Evolutionary conservation across 495 filamentous ascomycete genomes (phyloP), one percentile per base, ranked within the genome.

Genomic region (Podospora tetraspora): DNA sequence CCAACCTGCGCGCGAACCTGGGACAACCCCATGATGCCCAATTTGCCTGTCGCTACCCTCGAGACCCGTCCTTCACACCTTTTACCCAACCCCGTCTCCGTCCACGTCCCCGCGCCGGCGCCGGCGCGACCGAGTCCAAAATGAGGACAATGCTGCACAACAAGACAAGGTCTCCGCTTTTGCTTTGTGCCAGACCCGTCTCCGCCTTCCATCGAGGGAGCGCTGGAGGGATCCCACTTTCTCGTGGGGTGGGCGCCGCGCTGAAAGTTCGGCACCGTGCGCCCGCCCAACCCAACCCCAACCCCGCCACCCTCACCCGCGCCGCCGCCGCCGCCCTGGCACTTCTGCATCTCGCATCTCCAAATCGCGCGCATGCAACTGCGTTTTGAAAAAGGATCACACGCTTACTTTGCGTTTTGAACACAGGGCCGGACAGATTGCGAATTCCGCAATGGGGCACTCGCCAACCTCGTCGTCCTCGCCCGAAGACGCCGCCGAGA

Each of bases 391-490:
- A 34, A 59, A 58, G 22, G 52, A 43, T 23, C 30, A 13, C 37
- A 16, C 22, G 27, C 56, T 52, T 65, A 72, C 68, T 34, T 66
- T n/a, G 43, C 43, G 19, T 2, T 43, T 63, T 62, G 65, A 72
- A 76, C 67, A 76, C 73, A 78, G 76, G 71, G 76, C 73, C 61
- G 76, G 75, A 32, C 76, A 78, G 32, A 57, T 77, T 34, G 69
- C 73, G 69, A 52, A 52, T n/a, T 74, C 74, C 58, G 66, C 72
- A 25, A 78, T 78, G 78, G 90, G 88, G 77, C 90, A 90, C 43
- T 95, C 93, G 29, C 90, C 90, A 13, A 88, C 88, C 2, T 92
- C 90, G 25, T 87, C 90, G n/a, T 92, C 91, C 27, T 92, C 92
- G 6, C 86, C 86, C 63, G 92, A 89, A 71, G 94, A 97, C 69